These are phyloP conservation scores for Talaromyces ruber DNA, from an alignment of 495 filamentous ascomycete genomes.

Conservation along the genomic window DNA sequence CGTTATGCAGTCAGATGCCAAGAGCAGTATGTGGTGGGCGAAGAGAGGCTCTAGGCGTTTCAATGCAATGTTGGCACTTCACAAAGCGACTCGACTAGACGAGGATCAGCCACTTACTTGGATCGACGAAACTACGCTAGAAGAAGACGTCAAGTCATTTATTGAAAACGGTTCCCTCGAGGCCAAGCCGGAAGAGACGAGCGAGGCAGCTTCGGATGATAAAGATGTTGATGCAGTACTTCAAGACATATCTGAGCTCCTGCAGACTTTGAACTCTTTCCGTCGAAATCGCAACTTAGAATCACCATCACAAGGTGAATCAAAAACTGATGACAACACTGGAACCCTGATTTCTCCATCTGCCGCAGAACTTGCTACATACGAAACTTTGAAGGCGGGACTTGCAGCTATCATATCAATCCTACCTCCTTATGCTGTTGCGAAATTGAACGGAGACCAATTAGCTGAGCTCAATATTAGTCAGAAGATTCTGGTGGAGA, in stretches of 20 bases:
- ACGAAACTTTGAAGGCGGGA: constrained; percentile 66
- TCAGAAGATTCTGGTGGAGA: constrained; percentile 66
- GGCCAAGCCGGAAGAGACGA: constrained; percentile 32
- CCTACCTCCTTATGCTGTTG: constrained; percentile 77
- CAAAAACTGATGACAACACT: constrained; percentile 24
- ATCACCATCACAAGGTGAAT: constrained; percentile 30
- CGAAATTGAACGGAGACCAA: constrained; percentile 78
- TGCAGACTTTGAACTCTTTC: constrained; percentile 79
- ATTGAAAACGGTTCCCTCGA: constrained; percentile 24
- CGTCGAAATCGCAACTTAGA: constrained; percentile 72
- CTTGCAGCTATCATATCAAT: constrained; percentile 62
- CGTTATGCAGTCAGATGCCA: constrained; percentile 59
- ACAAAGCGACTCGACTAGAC: constrained; percentile 12
- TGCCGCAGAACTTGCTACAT: constrained; percentile 59
- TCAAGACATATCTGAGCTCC: constrained; percentile 68
- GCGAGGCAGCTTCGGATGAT: constrained; percentile 37
- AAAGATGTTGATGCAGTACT: constrained; percentile 68
- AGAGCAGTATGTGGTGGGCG: constrained; percentile 82
- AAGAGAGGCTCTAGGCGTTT: constrained; percentile 57
- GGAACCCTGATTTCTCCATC: constrained; percentile 44
- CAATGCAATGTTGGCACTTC: constrained; percentile 36
- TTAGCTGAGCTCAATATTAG: constrained; percentile 74
- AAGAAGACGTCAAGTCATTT: constrained; percentile 43
- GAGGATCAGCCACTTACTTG: constrained; percentile 37
- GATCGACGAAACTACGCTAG: constrained; percentile 37